These are phyloP conservation scores for Alternaria gansuensis DNA, from an alignment of 2,329 filamentous ascomycete species.

Conservation along the genomic window DNA sequence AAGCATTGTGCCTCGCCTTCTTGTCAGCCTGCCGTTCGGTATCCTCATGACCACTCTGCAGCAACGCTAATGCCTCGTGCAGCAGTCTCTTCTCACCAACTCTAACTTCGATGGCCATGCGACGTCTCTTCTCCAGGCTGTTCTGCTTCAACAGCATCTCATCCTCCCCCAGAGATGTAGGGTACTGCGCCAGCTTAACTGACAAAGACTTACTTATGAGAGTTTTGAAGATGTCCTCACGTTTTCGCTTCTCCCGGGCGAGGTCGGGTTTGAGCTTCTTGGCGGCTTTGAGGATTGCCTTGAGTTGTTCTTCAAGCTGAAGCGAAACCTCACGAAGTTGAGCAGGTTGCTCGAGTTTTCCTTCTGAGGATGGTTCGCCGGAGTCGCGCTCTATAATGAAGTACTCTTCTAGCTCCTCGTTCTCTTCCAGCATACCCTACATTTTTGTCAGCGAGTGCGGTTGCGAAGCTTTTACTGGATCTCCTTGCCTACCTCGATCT, in stretches of 20 bases:
- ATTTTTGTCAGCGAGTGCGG: not conserved
- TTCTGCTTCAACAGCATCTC: conserved; percentile 19
- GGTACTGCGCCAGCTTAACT: conserved; percentile 27
- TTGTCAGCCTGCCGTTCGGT: not conserved
- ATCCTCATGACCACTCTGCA: not conserved
- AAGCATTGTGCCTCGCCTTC: not conserved
- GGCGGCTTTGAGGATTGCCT: conserved; percentile 24
- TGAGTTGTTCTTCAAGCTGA: conserved; percentile 34
- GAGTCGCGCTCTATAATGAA: conserved; percentile 38
- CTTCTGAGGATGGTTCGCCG: conserved; percentile 33
- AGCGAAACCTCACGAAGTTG: conserved; percentile 24
- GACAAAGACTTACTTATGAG: conserved; percentile 21
- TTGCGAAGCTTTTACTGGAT: not conserved
- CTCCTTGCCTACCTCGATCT: conserved; percentile 17
- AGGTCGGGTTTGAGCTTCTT: conserved; percentile 22
- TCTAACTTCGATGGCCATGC: conserved; percentile 34
- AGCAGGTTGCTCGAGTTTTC: conserved; percentile 21
- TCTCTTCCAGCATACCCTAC: conserved; percentile 7
- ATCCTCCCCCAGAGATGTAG: conserved; percentile 26
- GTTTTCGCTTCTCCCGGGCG: conserved; percentile 25
- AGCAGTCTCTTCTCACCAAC: conserved; percentile 33
- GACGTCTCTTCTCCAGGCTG: conserved; percentile 22
- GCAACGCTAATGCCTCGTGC: conserved; percentile 25
- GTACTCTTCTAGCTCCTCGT: conserved; percentile 29
- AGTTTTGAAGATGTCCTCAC: conserved; percentile 19